Conservation (phyloP, 1,284 basidiomycete genomes). For the Sanghuangporus sanghuang region DNA sequence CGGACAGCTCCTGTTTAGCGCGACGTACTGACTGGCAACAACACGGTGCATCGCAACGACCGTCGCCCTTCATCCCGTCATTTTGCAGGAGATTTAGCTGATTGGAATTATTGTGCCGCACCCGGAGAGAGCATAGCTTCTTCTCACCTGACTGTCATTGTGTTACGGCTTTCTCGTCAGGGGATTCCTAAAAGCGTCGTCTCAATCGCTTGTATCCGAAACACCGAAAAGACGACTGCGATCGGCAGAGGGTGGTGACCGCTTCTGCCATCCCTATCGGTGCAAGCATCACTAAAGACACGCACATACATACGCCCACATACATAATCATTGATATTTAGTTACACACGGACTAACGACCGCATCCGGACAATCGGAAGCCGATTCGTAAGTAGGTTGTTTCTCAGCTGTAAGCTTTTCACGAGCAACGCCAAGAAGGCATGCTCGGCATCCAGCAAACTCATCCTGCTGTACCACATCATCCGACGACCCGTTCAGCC, state of each 20-base stretch:
- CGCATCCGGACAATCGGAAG: background rate
- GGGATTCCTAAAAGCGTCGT: background rate
- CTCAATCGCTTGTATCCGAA: background rate
- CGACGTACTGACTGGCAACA: background rate
- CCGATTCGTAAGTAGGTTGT: background rate
- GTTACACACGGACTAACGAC: background rate
- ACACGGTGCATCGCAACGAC: background rate
- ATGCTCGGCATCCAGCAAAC: conserved; percentile 17
- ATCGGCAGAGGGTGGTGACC: background rate
- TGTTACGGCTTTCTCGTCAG: background rate
- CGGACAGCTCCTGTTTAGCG: background rate
- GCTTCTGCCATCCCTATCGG: background rate
- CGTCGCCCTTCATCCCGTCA: background rate
- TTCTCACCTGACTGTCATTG: background rate
- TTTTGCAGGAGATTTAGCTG: background rate
- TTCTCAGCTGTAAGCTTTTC: background rate
- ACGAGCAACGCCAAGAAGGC: background rate
- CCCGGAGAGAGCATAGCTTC: background rate
- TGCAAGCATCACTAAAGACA: background rate
- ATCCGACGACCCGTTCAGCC: background rate
- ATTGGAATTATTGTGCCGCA: background rate
- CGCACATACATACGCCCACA: background rate
- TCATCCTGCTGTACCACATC: conserved; percentile 2
- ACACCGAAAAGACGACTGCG: conserved; percentile 1
- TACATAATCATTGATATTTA: background rate